Evolutionary conservation across 1,139 yeast species (phyloP), one percentile per base, ranked within the genome.

Genomic region (Saccharomyces hybrid): DNA sequence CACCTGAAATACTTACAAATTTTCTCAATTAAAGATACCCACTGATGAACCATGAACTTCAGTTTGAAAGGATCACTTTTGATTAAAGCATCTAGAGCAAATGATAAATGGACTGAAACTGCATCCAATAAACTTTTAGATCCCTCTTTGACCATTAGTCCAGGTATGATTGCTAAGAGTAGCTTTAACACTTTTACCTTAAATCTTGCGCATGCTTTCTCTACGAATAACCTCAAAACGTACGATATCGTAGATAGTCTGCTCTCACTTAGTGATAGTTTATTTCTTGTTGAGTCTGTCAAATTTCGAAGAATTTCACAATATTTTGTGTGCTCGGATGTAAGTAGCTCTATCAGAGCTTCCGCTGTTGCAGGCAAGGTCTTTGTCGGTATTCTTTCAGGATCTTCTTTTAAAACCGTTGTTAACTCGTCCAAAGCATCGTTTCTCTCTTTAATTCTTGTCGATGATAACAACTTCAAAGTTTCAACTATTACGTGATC

Each of bases 391-490:
- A 68, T 46, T 2, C 46, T 23, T 19, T 58, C 57, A 1, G 72
- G 64, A 16, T 66, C 47, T 6, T 58, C 57, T 48, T 64, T 62
- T 25, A 70, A 56, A 3, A 65, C 50, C 0, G 66, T 55, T 3
- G 77, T 79, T 25, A 83, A 67, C 25, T 69, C 69, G 28, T 65
- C 67, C 14, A 83, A 62, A 0, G 81, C 84, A 49, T 78, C 81
- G 61, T 74, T 80, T 46, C 87, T 68, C 16, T 81, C 84, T 58
- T 77, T 78, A 46, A 80, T 70, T 60, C 78, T 82, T 6, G 76
- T 57, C 0, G 87, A 82, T 28, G 68, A 65, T 47, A 77, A 65
- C 23, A 63, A 64, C 1, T 62, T 73, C 67, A 57, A 51, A 44
- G 58, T 53, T 34, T 49, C 52, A 29, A 57, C 49, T 46, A 60